phyloP scores from a whole-genome alignment of 1,284 basidiomycete genomes.

The Ganoderma lucidum region DNA sequence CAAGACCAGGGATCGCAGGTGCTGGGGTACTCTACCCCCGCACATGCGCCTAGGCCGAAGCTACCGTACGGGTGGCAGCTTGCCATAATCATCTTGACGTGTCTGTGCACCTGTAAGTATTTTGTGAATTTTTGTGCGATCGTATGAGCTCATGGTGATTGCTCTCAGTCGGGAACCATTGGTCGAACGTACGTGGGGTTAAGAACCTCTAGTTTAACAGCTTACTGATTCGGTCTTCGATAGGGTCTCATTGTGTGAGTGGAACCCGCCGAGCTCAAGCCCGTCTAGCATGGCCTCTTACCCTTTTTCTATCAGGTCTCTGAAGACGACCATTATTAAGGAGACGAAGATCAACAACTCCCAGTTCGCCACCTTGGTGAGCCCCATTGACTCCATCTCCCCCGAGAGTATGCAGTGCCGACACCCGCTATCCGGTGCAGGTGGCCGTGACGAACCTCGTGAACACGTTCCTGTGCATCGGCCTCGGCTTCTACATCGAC shows the following conservation, averaged over 20 bases:
- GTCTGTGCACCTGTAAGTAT: constrained; percentile 43
- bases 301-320: constrained; percentile 36
- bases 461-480: constrained; percentile 54
- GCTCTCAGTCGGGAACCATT: constrained; percentile 52
- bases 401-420: not conserved
- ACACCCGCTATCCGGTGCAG: constrained; percentile 21
- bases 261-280: no score
- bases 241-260: constrained; percentile 52
- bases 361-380: constrained; percentile 51
- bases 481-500: constrained; percentile 52
- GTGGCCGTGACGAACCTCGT: constrained; percentile 54
- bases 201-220: constrained; percentile 9
- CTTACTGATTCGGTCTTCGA: constrained; percentile 3
- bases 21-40: constrained; percentile 22
- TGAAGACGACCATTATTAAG: constrained; percentile 55
- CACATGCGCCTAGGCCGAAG: constrained; percentile 27
- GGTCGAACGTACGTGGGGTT: constrained; percentile 48
- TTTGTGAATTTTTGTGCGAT: not conserved
- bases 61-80: constrained; percentile 41
- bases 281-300: not conserved
- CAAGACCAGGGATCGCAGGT: constrained; percentile 20
- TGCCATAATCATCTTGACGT: constrained; percentile 42
- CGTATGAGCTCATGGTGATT: constrained; percentile 12
- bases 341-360: constrained; percentile 55
- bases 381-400: not conserved